phyloP scores from a whole-genome alignment of 2,329 filamentous ascomycete species.

The Zymoseptoria tritici region DNA sequence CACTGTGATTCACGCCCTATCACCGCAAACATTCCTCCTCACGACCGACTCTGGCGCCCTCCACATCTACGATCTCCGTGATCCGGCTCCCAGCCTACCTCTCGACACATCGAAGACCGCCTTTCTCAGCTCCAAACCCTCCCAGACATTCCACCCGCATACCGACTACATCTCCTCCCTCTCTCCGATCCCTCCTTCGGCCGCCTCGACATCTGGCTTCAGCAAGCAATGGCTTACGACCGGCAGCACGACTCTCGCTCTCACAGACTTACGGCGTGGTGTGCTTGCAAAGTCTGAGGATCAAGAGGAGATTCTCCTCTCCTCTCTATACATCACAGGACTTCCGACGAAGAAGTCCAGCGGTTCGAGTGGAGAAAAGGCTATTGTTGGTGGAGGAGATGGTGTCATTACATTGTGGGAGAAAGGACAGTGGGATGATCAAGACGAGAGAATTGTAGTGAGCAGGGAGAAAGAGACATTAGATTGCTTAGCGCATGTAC shows the following conservation, averaged over 20 bases:
- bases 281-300: constrained; percentile 86
- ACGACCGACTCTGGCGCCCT: constrained; percentile 85
- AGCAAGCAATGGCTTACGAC: constrained; percentile 94
- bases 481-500: constrained; percentile 67
- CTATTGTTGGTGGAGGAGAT: constrained; percentile 68
- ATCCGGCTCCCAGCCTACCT: constrained; percentile 39
- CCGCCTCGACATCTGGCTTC: constrained; percentile 77
- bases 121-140: constrained; percentile 54
- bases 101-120: constrained; percentile 28
- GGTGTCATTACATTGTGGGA: constrained; percentile 92
- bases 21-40: constrained; percentile 79
- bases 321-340: constrained; percentile 68
- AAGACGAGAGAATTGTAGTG: constrained; percentile 79
- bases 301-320: constrained; percentile 89
- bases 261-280: constrained; percentile 80
- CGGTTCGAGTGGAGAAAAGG: constrained; percentile 63
- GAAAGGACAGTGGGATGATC: constrained; percentile 88
- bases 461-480: constrained; percentile 62
- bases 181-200: constrained; percentile 70
- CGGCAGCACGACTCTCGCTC: constrained; percentile 80
- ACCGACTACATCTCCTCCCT: constrained; percentile 89
- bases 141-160: constrained; percentile 78
- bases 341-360: constrained; percentile 57
- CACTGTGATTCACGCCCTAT: constrained; percentile 72
- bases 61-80: constrained; percentile 77